A percentile compares a stretch with the other conserved stretches of the same genome.
Evolutionary conservation across 2,329 filamentous ascomycete species (phyloP).

Genomic region (Cadophora gregata): DNA sequence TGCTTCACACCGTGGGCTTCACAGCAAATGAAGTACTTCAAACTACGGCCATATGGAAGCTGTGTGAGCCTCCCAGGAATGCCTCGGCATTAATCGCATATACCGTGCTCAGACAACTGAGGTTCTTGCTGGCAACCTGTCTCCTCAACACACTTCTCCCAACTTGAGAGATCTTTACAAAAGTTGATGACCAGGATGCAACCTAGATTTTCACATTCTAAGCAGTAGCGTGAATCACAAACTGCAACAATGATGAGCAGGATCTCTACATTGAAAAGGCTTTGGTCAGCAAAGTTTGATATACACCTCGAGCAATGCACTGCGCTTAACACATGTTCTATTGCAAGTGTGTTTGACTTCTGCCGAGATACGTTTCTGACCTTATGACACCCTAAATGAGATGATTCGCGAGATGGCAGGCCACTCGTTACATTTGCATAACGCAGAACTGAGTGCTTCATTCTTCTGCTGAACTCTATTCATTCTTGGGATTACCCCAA

Average conservation of each 20-base stretch:
- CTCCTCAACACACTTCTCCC: not conserved
- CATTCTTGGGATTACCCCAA: not conserved
- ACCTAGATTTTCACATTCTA: no score
- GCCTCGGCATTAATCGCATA: not conserved
- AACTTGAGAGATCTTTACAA: no score
- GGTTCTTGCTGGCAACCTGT: not conserved
- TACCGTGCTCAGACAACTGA: not conserved
- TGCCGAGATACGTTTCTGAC: not conserved
- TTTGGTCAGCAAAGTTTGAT: not conserved
- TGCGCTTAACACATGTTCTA: not conserved
- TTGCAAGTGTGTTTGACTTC: not conserved
- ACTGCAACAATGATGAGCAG: not conserved
- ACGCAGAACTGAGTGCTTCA: not conserved
- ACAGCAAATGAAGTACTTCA: not conserved
- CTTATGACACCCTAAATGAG: not conserved
- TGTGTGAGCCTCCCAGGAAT: not conserved
- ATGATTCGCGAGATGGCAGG: not conserved
- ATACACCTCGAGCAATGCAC: not conserved
- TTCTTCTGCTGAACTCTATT: not conserved
- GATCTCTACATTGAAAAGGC: not conserved
- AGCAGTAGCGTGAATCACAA: not conserved
- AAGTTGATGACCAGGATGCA: no score
- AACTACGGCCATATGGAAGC: not conserved
- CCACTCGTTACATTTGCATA: not conserved
- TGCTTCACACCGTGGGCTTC: not conserved